Evolutionary conservation across 2,329 filamentous ascomycete species (phyloP).

Genomic region (Herpotrichia juniperi): DNA sequence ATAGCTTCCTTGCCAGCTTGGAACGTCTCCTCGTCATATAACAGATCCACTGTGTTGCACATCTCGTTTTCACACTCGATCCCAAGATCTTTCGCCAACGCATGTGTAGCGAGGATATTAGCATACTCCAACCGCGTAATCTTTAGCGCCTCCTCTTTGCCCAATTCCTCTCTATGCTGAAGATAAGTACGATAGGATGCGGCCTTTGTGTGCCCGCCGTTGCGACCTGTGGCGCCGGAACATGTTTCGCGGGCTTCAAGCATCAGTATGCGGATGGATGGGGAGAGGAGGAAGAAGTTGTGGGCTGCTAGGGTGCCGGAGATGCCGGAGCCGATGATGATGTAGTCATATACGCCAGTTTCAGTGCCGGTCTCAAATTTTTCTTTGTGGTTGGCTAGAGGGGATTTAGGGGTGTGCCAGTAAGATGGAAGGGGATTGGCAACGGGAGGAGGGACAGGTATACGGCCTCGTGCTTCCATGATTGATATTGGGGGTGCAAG

Average conservation of each 20-base stretch:
- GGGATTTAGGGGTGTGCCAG: constrained; percentile 48
- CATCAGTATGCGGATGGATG: constrained; percentile 38
- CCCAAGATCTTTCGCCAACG: constrained; percentile 56
- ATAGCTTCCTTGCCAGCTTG: constrained; percentile 33
- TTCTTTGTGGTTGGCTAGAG: constrained; percentile 41
- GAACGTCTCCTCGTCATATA: constrained; percentile 55
- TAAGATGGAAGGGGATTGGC: constrained; percentile 46
- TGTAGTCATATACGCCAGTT: constrained; percentile 37
- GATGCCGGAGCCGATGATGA: constrained; percentile 49
- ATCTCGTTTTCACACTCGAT: constrained; percentile 53
- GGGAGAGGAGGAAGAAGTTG: constrained; percentile 33
- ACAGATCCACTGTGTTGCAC: constrained; percentile 63
- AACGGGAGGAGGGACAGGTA: constrained; percentile 40
- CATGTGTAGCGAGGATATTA: constrained; percentile 61
- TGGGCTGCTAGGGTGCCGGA: constrained; percentile 47
- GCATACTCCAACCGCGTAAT: constrained; percentile 49
- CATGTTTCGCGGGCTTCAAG: constrained; percentile 48
- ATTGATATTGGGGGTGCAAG: not conserved
- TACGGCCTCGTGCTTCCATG: constrained; percentile 37
- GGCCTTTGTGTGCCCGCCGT: constrained; percentile 58
- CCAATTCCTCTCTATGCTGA: constrained; percentile 53
- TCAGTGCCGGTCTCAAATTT: constrained; percentile 28
- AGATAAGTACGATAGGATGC: constrained; percentile 60
- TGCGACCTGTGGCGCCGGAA: constrained; percentile 50
- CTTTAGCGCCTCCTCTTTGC: constrained; percentile 55